phyloP scores from a whole-genome alignment of 2,329 filamentous ascomycete species.

The Thyridium curvatum region DNA sequence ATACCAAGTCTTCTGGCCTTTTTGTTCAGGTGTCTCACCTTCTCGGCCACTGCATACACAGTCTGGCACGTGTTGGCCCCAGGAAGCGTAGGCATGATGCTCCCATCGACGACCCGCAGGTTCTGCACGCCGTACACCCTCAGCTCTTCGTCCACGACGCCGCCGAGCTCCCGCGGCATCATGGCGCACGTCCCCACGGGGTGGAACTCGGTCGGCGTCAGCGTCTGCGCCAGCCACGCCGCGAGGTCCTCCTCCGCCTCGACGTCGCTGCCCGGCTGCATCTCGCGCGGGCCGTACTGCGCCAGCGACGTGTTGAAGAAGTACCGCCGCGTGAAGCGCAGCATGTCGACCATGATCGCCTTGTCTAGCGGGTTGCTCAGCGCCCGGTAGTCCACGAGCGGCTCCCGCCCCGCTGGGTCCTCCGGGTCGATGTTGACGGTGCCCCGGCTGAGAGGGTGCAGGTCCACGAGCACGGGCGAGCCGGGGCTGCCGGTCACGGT shows the following conservation, averaged over 20 bases:
- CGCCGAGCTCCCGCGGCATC: conserved; percentile 33
- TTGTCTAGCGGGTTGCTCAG: conserved; percentile 44
- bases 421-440: conserved; percentile 27
- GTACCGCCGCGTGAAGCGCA: conserved; percentile 27
- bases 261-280: conserved; percentile 24
- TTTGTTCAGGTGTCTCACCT: too few relatives aligned
- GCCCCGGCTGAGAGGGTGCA: conserved; percentile 32
- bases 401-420: conserved; percentile 26
- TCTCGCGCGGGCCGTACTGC: conserved; percentile 25
- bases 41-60: conserved; percentile 18
- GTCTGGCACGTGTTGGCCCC: conserved; percentile 17
- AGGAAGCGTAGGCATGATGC: conserved; percentile 31
- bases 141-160: conserved; percentile 35
- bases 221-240: conserved; percentile 11
- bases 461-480: conserved; percentile 20
- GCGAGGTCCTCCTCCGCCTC: conserved; percentile 17
- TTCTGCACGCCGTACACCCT: conserved; percentile 35
- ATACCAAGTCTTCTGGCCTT: too few relatives aligned
- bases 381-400: conserved; percentile 29
- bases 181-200: conserved; percentile 36
- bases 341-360: conserved; percentile 32
- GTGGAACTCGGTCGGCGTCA: conserved; percentile 25
- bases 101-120: conserved; percentile 37
- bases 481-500: conserved; percentile 20
- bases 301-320: conserved; percentile 22